Evolutionary conservation across 208 protist genomes (phyloP).

Genomic region (Trypanosomatidae sp.): DNA sequence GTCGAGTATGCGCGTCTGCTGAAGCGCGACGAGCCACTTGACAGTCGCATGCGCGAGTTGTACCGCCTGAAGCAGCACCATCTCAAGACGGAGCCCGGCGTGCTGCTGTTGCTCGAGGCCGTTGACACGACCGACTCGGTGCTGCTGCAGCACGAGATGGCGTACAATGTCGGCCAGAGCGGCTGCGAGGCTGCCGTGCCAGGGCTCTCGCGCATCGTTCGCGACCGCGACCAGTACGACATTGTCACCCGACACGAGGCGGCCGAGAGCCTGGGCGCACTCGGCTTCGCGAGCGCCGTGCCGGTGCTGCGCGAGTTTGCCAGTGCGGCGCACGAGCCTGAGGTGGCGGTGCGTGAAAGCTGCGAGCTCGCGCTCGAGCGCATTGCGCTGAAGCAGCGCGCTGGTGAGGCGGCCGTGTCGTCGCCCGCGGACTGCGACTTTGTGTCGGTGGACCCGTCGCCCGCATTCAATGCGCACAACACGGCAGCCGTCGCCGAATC

Average conservation of each 20-base stretch:
- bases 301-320: slow-evolving; percentile 32
- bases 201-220: slow-evolving; percentile 65
- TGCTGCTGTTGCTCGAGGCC: slow-evolving; percentile 37
- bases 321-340: slow-evolving; percentile 27
- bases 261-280: slow-evolving; percentile 90
- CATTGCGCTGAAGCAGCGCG: slow-evolving; percentile 40
- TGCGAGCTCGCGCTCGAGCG: slow-evolving; percentile 87
- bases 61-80: slow-evolving; percentile 76
- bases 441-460: slow-evolving; percentile 89
- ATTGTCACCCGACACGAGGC: slow-evolving; percentile 95
- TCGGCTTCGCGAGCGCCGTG: slow-evolving; percentile 24
- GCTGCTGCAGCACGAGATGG: slow-evolving; percentile 95
- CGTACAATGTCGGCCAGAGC: slow-evolving; percentile 96
- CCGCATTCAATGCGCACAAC: slow-evolving; percentile 33
- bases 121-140: slow-evolving; percentile 84
- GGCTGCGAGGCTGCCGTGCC: slow-evolving; percentile 58
- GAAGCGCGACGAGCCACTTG: slow-evolving; percentile 56
- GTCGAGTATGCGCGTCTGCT: slow-evolving; percentile 54
- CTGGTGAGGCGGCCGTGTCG: slow-evolving; percentile 33
- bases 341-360: slow-evolving; percentile 86
- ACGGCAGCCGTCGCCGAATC: neutral
- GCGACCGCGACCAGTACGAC: slow-evolving; percentile 73
- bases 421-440: slow-evolving; percentile 42
- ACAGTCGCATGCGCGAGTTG: slow-evolving; percentile 75
- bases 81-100: slow-evolving; percentile 40